These are phyloP conservation scores for Themeda triandra DNA, from an alignment of 176 grass and related monocot species.

Conservation along the genomic window DNA sequence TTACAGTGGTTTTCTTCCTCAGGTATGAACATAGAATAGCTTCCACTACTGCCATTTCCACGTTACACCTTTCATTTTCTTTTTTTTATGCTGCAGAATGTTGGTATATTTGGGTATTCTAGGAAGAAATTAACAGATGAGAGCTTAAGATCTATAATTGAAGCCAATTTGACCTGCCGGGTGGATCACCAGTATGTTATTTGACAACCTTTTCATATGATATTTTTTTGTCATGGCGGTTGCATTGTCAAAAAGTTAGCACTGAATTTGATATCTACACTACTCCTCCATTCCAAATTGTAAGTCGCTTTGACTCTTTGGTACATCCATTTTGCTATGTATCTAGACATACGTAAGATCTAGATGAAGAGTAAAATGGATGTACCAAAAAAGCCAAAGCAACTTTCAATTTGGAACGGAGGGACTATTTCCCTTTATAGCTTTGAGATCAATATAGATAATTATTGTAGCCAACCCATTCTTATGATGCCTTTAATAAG, in stretches of 20 bases:
- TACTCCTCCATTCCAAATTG: no score
- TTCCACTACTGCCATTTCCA: neutral
- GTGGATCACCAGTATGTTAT: slow-evolving; percentile 87
- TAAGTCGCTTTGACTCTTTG: no score
- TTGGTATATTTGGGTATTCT: slow-evolving; percentile 97
- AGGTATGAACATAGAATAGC: slow-evolving; percentile 37
- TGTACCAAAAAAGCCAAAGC: no score
- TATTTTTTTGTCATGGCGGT: neutral
- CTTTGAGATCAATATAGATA: slow-evolving; percentile 1
- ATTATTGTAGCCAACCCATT: neutral
- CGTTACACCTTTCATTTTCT: slow-evolving; percentile 25
- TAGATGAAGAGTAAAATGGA: no score
- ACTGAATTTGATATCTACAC: neutral
- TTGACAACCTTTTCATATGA: neutral
- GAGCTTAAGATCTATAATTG: slow-evolving; percentile 78
- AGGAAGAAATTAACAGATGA: slow-evolving; percentile 71
- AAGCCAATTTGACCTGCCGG: slow-evolving; percentile 84
- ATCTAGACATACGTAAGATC: no score
- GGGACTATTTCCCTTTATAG: neutral
- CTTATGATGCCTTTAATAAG: neutral
- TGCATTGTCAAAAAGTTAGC: neutral
- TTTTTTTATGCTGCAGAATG: slow-evolving; percentile 56
- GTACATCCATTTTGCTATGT: no score
- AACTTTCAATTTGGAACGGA: no score
- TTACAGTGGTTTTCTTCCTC: slow-evolving; percentile 85